Base-by-base conservation (phyloP, 2,329 filamentous ascomycete genomes). In the Cercospora sp. region DNA sequence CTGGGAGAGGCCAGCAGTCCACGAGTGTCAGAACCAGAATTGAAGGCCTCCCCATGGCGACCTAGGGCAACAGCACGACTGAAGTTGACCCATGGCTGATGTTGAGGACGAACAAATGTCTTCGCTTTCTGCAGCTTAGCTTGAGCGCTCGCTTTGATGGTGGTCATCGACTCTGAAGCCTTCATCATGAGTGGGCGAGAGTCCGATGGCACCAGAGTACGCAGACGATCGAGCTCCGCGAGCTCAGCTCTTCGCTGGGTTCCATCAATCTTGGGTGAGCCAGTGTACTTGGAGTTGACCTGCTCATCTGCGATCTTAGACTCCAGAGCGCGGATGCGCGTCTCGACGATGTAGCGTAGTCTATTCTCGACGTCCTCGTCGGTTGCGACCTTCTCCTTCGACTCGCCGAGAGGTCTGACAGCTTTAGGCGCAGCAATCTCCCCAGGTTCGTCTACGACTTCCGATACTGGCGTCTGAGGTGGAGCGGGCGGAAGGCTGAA, bases 231-330 rank as follows among this genome's bases (percentile, higher is more conserved):
- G 21, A 69, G 63, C 58, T 69, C 63, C 6, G 60, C 60, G n/a
- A 69, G 32, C n/a, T 69, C 67, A 43, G 67, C 67, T 61, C 61
- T 63, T 18, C 67, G 67, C 51, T 63, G 49, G 21, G 40, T n/a
- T 16, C 43, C 45, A 24, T 69, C 63, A 18, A 63, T 37, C 43
- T 63, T 61, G 13, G 63, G 55, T 40, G 45, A 51, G 28, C 65
- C 61, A 62, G 28, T 9, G 53, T 65, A 65, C 24, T 10, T 12
- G 6, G 51, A 43, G 21, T 34, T 53, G 21, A 59, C 51, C 26
- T 65, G 62, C 62, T 65, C 62, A 26, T 65, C 12, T 18, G 62
- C 62, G 28, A 69, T 69, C 57, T 69, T 69, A 8, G 65, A 58
- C 30, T 69, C 58, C 16, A 60, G 55, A 9, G 34, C 9, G 40